A percentile compares a stretch with the other conserved stretches of the same genome.
These are phyloP conservation scores for Nyctanthes arbortristis DNA, from an alignment of 257 asterid genomes.

Conservation along the genomic window DNA sequence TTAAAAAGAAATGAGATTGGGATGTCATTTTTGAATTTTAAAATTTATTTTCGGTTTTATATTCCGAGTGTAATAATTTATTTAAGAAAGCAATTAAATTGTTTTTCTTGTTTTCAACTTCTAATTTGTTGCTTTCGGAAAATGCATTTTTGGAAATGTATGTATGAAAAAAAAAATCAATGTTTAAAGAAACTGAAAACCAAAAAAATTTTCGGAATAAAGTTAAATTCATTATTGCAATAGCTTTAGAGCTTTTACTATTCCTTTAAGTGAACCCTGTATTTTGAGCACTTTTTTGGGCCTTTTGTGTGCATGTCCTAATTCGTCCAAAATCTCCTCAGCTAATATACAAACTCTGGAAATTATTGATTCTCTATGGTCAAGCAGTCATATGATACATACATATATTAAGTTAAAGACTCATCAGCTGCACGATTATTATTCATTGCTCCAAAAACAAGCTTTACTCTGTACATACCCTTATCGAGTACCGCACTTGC, in stretches of 20 bases:
- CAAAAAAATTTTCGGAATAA: too few relatives aligned
- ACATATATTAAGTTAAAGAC: conserved; percentile 6
- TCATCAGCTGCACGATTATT: conserved; percentile 1
- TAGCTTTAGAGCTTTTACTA: neutral
- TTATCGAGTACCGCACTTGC: too few relatives aligned
- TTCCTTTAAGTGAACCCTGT: neutral
- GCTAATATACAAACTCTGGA: conserved; percentile 3
- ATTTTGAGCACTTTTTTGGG: neutral
- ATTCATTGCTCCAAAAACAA: conserved; percentile 1
- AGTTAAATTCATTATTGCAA: neutral
- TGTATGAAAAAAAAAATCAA: too few relatives aligned
- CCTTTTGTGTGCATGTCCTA: neutral
- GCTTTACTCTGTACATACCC: neutral
- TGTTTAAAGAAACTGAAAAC: too few relatives aligned
- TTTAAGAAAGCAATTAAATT: too few relatives aligned
- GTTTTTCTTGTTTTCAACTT: too few relatives aligned
- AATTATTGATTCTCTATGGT: conserved; percentile 5
- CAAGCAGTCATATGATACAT: conserved; percentile 20
- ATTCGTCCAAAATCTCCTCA: neutral
- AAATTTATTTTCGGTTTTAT: too few relatives aligned
- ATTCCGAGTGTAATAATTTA: too few relatives aligned
- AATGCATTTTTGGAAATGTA: too few relatives aligned
- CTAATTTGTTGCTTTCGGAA: too few relatives aligned
- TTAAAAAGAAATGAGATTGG: too few relatives aligned
- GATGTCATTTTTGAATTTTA: too few relatives aligned